A percentile compares a stretch with the other conserved stretches of the same genome.
Conservation (phyloP, 495 filamentous ascomycete genomes). For the Xylona heveae region DNA sequence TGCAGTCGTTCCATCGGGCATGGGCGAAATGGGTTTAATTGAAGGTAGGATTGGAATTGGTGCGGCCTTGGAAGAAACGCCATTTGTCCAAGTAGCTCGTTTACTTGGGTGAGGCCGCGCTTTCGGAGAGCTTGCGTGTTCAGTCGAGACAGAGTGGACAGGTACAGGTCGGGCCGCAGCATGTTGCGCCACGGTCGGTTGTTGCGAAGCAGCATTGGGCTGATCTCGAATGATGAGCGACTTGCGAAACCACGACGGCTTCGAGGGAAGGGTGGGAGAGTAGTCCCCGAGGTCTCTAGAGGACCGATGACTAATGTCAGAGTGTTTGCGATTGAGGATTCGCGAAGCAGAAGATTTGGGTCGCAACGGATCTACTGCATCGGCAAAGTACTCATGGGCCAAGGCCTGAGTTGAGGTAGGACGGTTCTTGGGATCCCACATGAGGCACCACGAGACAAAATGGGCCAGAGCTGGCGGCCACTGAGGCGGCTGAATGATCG, state of each 20-base stretch:
- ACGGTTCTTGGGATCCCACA: slow-evolving; percentile 94
- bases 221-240: slow-evolving; percentile 61
- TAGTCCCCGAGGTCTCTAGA: slow-evolving; percentile 27
- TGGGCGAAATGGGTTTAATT: slow-evolving; percentile 80
- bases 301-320: slow-evolving; percentile 42
- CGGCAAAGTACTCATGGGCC: slow-evolving; percentile 86
- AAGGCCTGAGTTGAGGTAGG: slow-evolving; percentile 90
- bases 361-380: slow-evolving; percentile 79
- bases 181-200: slow-evolving; percentile 10
- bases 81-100: slow-evolving; percentile 73
- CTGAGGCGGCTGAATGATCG: slow-evolving; percentile 69
- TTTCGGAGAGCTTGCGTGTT: slow-evolving; percentile 21
- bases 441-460: slow-evolving; percentile 96
- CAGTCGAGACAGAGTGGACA: slow-evolving; percentile 6
- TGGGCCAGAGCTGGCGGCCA: slow-evolving; percentile 77
- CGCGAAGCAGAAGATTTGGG: slow-evolving; percentile 80
- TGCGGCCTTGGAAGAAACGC: slow-evolving; percentile 46
- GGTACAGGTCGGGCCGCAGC: not conserved
- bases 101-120: slow-evolving; percentile 40
- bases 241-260: slow-evolving; percentile 89
- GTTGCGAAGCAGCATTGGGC: slow-evolving; percentile 29
- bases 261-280: slow-evolving; percentile 44
- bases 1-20: slow-evolving; percentile 81
- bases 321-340: slow-evolving; percentile 70
- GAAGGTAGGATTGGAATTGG: slow-evolving; percentile 97